These are phyloP conservation scores for Apophysomyces variabilis DNA, from an alignment of 371 early-diverging fungal species.

Conservation along the genomic window DNA sequence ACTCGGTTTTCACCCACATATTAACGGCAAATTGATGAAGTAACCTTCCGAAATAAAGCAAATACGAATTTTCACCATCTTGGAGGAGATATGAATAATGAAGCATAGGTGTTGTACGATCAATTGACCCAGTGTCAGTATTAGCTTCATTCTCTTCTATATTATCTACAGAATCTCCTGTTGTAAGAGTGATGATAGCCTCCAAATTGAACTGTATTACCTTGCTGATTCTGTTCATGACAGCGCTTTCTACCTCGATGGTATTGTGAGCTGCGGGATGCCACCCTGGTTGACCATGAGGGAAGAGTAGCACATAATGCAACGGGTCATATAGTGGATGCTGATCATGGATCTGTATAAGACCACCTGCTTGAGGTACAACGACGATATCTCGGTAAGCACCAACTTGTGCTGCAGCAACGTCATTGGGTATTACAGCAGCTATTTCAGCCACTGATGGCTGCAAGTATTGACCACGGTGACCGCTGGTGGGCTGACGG, in stretches of 20 bases:
- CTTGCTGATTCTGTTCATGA: background rate
- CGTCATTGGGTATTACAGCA: constrained; percentile 4
- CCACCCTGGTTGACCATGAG: constrained; percentile 9
- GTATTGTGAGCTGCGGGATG: background rate
- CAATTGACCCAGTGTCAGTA: background rate
- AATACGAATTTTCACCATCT: background rate
- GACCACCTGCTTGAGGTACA: background rate
- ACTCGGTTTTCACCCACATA: constrained; percentile 16
- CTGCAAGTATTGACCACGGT: no score
- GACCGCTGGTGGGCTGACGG: no score
- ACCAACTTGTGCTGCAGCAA: constrained; percentile 9
- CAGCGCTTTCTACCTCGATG: no score
- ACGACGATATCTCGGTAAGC: constrained; percentile 10
- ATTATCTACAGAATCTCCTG: no score
- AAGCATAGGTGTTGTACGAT: constrained; percentile 2
- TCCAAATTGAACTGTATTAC: background rate
- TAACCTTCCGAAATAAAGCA: constrained; percentile 7
- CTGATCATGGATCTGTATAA: constrained; percentile 10
- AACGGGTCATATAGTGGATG: constrained; percentile 17
- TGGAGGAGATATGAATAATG: constrained; percentile 11
- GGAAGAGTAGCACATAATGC: constrained; percentile 18
- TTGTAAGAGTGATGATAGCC: background rate
- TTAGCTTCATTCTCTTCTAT: background rate
- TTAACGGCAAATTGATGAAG: constrained; percentile 15
- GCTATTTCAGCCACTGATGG: no score